Evolutionary conservation across 441 rosid genomes (phyloP), one percentile per base, ranked within the genome.

Genomic region (Pelargonium citronellum): DNA sequence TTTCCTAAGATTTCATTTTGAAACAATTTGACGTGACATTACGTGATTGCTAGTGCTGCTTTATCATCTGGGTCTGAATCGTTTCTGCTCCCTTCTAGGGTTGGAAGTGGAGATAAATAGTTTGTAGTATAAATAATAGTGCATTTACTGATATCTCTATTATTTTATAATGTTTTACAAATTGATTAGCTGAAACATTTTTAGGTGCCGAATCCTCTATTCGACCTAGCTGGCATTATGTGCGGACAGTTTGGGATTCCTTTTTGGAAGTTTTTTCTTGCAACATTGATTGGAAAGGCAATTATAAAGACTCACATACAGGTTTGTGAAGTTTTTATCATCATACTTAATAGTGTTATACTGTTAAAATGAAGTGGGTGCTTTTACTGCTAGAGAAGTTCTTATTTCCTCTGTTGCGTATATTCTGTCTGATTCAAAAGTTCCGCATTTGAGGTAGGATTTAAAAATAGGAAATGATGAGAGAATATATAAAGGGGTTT

Each of bases 221-320:
- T 94, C 79, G 99, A 94, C 80, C 96, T 94, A 10, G 99, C 99
- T 73, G 99, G 99, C 73, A 94, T 94, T 62, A 87, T 94, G 99
- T 94, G 98, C 46, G 99, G 99, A 68, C 99, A 94, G 78, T 89
- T 94, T 67, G 99, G 94, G 70, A 73, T 94, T 72, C 89, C 95
- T 9, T 94, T 91, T 80, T 89, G 96, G 97, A 85, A 90, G 74
- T 94, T 94, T 74, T 91, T 91, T 69, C 74, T 90, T 3, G 87
- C 99, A 10, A 94, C 99, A 30, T 67, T 94, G 78, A 79, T 91
- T 30, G 99, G 99, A 61, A 94, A 94, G 81, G 99, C 99, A 15
- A 74, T 94, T 16, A 80, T 94, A 68, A 94, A 94, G 80, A 88
- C 99, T 77, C 99, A 94, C 81, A 90, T 94, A 70, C 96, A 91